phyloP scores from a whole-genome alignment of 1,284 basidiomycete genomes.

The Gomphus bonarii region DNA sequence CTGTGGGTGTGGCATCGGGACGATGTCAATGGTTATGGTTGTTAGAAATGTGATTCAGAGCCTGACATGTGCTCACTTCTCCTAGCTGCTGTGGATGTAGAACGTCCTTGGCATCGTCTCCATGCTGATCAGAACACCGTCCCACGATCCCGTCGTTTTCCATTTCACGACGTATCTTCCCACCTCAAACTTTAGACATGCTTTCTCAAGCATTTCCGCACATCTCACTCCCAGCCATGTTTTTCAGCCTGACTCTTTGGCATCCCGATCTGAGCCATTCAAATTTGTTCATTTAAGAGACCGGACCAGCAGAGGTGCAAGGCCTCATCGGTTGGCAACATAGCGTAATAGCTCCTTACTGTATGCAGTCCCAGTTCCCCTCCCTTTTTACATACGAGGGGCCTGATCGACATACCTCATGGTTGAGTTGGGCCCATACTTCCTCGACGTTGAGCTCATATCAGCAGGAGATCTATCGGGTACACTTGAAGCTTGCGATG shows the following conservation, averaged over 20 bases:
- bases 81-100: background rate
- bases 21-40: no score
- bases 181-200: slow-evolving; percentile 3
- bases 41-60: no score
- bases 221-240: background rate
- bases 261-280: slow-evolving; percentile 8
- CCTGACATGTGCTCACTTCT: background rate
- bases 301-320: background rate
- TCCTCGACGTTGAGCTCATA: slow-evolving; percentile 1
- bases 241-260: slow-evolving; percentile 6
- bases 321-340: slow-evolving; percentile 1
- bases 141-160: background rate
- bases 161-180: background rate
- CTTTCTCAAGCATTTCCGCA: background rate
- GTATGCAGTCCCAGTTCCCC: slow-evolving; percentile 4
- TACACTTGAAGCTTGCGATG: background rate
- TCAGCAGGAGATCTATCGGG: background rate
- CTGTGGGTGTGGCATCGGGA: no score
- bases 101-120: background rate
- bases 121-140: background rate
- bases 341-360: slow-evolving; percentile 1
- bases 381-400: background rate
- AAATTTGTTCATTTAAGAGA: slow-evolving; percentile 4
- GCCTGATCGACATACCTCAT: background rate
- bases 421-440: background rate